Conservation (phyloP, 2,329 filamentous ascomycete genomes). For the Ophiostoma sp. region DNA sequence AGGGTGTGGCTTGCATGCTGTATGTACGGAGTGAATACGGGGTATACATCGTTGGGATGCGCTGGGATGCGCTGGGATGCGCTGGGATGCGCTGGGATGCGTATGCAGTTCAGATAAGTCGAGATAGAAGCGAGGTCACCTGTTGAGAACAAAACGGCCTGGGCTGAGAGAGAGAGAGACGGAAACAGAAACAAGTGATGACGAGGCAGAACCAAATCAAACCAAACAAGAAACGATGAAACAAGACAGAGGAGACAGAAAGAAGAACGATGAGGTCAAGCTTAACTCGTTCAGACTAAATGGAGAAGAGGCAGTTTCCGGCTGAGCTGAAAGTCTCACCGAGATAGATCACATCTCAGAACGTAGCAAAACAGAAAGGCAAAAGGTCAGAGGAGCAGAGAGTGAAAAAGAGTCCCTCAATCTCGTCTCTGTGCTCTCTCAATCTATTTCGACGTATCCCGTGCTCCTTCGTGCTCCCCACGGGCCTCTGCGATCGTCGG, state of each 20-base stretch:
- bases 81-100: too few species aligned
- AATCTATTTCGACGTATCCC: not conserved
- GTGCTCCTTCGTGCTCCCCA: not conserved
- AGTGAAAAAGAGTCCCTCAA: not conserved
- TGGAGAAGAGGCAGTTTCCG: slow-evolving; percentile 4
- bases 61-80: too few species aligned
- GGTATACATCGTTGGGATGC: not conserved
- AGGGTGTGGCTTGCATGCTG: slow-evolving; percentile 2
- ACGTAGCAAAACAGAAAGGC: too few species aligned
- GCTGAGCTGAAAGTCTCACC: not conserved
- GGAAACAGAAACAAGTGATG: not conserved
- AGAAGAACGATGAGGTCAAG: not conserved
- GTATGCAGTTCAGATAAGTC: not conserved
- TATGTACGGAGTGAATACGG: not conserved
- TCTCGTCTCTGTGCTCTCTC: not conserved
- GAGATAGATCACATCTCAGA: not conserved
- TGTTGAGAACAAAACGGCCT: too few species aligned
- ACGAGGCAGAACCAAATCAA: not conserved
- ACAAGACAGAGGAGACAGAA: not conserved
- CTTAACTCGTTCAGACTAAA: not conserved
- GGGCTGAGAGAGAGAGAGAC: not conserved
- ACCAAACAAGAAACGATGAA: not conserved
- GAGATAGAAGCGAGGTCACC: too few species aligned
- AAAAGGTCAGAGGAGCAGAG: too few species aligned
- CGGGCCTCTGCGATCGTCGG: not conserved